phyloP scores from a whole-genome alignment of 805 yeast genomes.

The Kodamaea kaohsiungensis region DNA sequence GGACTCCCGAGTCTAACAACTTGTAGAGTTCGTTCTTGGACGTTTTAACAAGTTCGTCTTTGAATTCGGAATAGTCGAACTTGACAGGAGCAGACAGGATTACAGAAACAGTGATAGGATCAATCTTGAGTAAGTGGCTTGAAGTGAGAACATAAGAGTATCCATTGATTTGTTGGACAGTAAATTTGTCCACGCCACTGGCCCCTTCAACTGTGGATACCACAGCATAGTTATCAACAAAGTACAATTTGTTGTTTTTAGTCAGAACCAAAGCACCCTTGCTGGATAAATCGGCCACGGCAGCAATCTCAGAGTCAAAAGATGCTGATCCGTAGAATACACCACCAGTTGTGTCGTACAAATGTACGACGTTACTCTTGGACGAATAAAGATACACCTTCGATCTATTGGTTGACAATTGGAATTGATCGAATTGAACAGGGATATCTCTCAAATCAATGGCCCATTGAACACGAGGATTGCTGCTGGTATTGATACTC shows the following conservation, averaged over 20 bases:
- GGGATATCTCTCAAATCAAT: constrained; percentile 18
- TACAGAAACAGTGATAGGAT: constrained; percentile 2
- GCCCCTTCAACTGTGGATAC: background rate
- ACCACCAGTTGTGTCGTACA: constrained; percentile 15
- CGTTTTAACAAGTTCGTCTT: constrained; percentile 13
- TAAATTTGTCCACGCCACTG: background rate
- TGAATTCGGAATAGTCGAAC: constrained; percentile 8
- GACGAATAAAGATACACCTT: constrained; percentile 18
- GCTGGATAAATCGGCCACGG: constrained; percentile 13
- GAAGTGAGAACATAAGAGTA: constrained; percentile 14
- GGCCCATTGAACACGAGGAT: constrained; percentile 16
- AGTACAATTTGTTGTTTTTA: constrained; percentile 13
- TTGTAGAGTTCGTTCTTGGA: constrained; percentile 9
- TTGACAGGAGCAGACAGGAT: constrained; percentile 4
- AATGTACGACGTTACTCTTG: constrained; percentile 10
- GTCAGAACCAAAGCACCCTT: constrained; percentile 17
- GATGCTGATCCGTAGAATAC: constrained; percentile 10
- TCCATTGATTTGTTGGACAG: constrained; percentile 15
- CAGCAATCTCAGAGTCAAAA: constrained; percentile 11
- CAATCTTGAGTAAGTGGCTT: constrained; percentile 10
- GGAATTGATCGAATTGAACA: constrained; percentile 8
- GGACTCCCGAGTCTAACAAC: constrained; percentile 1
- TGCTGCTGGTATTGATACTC: constrained; percentile 7
- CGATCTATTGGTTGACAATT: constrained; percentile 9
- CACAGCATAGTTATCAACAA: constrained; percentile 1